Evolutionary conservation across 192 early-diverging fungal species (phyloP), one percentile per base, ranked within the genome.

Genomic region (Phlyctochytrium bullatum): DNA sequence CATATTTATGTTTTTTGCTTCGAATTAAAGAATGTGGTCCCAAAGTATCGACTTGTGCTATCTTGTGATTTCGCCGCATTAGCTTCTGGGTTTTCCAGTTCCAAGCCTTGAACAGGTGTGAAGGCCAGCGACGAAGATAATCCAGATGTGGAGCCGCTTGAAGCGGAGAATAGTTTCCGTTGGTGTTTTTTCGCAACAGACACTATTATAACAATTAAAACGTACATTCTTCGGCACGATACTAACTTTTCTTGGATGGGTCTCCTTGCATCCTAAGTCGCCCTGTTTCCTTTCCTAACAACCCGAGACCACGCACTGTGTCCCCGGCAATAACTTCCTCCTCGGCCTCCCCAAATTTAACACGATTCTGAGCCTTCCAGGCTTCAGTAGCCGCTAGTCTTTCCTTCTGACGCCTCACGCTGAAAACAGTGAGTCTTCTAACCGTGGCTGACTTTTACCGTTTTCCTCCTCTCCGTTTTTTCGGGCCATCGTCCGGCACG

Each of bases 31-130:
- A 57, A 57, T 25, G 27, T 6, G 27, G 16, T 57, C 27, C 54
- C 54, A 28, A 57, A 57, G 27, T 57, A 57, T 28, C 27, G 16
- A 28, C 20, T 25, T 28, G 14, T 10, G 12, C 4, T 24, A 10
- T 57, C 54, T 28, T 25, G 54, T 10, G 69, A 61, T 16, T 35
- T 32, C 27, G 62, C 61, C 6, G 71, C 69, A 6, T 64, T 63
- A 17, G 64, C 72, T 52, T 89, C 90, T 1, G 96, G 96, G 69
- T 95, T 92, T 33, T 88, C 86, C 29, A 98, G 73, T 75, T 98
- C 96, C 68, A 98, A 91, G 60, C 94, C 93, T 68, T 98, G 92
- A 17, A 94, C 89, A 10, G 96, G 94, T 3, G 94, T 98, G 63
- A 98, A 96, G 1, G 96, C 90, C 12, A 98, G 79, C 20, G 93